phyloP scores from a whole-genome alignment of 108 stramenopile species.

The Halocafeteria seosinensis region DNA sequence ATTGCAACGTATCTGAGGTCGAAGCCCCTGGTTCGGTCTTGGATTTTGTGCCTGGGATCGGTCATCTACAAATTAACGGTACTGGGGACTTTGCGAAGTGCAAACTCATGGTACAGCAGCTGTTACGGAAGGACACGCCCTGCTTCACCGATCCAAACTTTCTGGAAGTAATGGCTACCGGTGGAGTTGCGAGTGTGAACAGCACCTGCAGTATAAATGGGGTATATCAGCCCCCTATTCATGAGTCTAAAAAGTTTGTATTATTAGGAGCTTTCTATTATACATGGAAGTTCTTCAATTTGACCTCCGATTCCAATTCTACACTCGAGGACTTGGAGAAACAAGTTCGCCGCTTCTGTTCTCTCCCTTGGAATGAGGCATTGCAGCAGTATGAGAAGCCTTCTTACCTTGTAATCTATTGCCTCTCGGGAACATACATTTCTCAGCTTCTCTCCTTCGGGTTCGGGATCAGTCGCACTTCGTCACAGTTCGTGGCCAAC shows the following conservation, averaged over 20 bases:
- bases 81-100: neutral
- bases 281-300: neutral
- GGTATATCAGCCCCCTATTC: constrained; percentile 13
- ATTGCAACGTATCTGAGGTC: no score
- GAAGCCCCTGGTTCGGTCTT: neutral
- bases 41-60: neutral
- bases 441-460: neutral
- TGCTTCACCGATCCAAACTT: neutral
- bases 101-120: neutral
- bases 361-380: neutral
- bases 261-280: constrained; percentile 15
- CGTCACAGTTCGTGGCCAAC: neutral
- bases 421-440: neutral
- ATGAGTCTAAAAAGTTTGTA: neutral
- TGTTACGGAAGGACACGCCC: neutral
- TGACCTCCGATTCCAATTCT: neutral
- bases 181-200: neutral
- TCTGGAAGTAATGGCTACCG: neutral
- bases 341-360: neutral
- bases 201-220: constrained; percentile 4
- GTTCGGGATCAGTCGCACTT: neutral
- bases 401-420: neutral
- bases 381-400: neutral
- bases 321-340: neutral
- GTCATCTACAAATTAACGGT: no score